A percentile compares a stretch with the other conserved stretches of the same genome.
phyloP scores from a whole-genome alignment of 2,329 filamentous ascomycete species.

The Aspergillus awamori region DNA sequence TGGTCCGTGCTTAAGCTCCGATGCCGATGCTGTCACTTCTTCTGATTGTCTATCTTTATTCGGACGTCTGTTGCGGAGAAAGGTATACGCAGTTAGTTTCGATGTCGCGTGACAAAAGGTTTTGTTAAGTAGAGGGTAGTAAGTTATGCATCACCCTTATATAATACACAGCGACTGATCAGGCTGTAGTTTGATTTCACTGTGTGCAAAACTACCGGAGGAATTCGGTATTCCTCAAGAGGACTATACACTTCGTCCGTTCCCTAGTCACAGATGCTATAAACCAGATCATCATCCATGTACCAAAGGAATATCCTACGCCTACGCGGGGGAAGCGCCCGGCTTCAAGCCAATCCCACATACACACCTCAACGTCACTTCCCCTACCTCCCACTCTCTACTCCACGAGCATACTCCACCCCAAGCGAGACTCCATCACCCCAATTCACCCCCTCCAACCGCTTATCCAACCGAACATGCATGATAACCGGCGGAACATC shows the following conservation, averaged over 20 bases:
- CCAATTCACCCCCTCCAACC: slow-evolving; percentile 19
- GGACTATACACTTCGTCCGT: neutral
- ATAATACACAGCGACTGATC: neutral
- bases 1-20: slow-evolving; percentile 36
- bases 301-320: neutral
- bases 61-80: too few species aligned
- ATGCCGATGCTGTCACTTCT: slow-evolving; percentile 6
- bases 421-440: slow-evolving; percentile 3
- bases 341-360: neutral
- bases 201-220: neutral
- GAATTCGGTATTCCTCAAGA: neutral
- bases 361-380: neutral
- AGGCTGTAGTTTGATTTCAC: neutral
- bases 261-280: neutral
- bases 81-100: too few species aligned
- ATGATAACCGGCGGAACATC: slow-evolving; percentile 72
- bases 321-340: neutral
- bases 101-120: neutral
- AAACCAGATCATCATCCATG: neutral
- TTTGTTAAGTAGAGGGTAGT: neutral
- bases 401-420: slow-evolving; percentile 12
- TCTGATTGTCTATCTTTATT: neutral
- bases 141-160: neutral
- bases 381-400: neutral
- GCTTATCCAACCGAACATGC: slow-evolving; percentile 41